These are phyloP conservation scores for Monosporozyma yasuniensis DNA, from an alignment of 805 yeast species.

Conservation along the genomic window DNA sequence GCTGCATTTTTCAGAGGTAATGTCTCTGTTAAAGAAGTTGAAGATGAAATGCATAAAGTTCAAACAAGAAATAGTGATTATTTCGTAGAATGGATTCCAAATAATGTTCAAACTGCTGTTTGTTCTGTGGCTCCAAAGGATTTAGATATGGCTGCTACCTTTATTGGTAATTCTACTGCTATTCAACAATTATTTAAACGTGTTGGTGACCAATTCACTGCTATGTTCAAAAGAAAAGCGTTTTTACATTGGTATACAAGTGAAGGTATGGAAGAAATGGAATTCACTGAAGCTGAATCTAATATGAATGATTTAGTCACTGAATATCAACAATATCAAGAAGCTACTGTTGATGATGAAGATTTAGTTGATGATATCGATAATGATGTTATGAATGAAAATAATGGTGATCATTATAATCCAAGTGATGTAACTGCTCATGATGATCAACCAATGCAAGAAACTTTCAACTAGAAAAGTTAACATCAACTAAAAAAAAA, in stretches of 20 bases:
- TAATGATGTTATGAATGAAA: neutral
- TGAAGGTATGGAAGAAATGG: constrained; percentile 95
- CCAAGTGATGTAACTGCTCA: constrained; percentile 6
- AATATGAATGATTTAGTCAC: constrained; percentile 81
- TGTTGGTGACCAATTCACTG: constrained; percentile 80
- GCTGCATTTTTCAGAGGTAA: constrained; percentile 94
- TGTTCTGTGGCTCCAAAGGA: constrained; percentile 85
- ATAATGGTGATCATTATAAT: neutral
- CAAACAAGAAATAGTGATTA: constrained; percentile 73
- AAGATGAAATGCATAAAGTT: constrained; percentile 81
- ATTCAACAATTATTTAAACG: constrained; percentile 86
- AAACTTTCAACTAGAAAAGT: constrained; percentile 7
- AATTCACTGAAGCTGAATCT: constrained; percentile 88
- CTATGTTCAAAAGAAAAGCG: constrained; percentile 90
- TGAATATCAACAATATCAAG: constrained; percentile 91
- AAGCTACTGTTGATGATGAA: constrained; percentile 66
- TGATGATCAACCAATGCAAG: constrained; percentile 34
- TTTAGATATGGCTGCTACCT: constrained; percentile 83
- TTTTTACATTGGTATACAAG: constrained; percentile 93
- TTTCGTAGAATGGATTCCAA: constrained; percentile 95
- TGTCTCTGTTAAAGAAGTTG: constrained; percentile 87
- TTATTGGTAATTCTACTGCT: constrained; percentile 87
- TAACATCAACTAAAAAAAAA: neutral
- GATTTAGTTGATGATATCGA: constrained; percentile 41
- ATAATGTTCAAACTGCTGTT: constrained; percentile 88